phyloP scores from a whole-genome alignment of 495 filamentous ascomycete genomes.

The Thermochaetoides thermophila region DNA sequence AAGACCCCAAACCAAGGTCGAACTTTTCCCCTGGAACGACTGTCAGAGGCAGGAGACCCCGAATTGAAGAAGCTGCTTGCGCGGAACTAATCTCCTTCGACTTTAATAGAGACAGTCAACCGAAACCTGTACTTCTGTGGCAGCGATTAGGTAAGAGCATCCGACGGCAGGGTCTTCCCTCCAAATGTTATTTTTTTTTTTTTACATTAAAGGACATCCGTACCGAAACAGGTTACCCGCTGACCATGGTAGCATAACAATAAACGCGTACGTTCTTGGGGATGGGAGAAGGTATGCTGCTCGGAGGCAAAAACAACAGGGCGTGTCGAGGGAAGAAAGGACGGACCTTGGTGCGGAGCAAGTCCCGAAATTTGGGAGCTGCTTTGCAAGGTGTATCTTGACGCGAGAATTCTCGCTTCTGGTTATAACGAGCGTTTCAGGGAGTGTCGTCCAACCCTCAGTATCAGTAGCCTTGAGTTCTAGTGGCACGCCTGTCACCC shows the following conservation, averaged over 20 bases:
- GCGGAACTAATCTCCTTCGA: no score
- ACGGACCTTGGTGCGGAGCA: conserved; percentile 27
- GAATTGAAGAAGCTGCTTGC: no score
- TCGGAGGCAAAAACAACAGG: conserved; percentile 26
- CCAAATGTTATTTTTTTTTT: conserved; percentile 48
- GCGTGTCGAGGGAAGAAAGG: conserved; percentile 20
- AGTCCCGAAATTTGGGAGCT: conserved; percentile 25
- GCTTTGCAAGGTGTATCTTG: conserved; percentile 21
- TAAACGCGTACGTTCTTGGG: conserved; percentile 16
- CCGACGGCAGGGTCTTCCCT: conserved; percentile 52
- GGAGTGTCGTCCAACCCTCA: conserved; percentile 39
- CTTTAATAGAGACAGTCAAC: no score
- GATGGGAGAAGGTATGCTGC: conserved; percentile 22
- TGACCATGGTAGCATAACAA: conserved; percentile 64
- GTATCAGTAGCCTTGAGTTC: conserved; percentile 46
- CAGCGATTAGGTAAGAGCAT: conserved; percentile 47
- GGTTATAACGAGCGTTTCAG: conserved; percentile 49
- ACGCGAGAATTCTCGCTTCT: conserved; percentile 26
- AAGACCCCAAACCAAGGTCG: no score
- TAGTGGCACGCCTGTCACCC: conserved; percentile 32
- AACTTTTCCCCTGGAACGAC: no score
- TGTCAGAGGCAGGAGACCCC: no score
- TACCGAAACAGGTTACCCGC: conserved; percentile 73
- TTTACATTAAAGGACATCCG: conserved; percentile 76
- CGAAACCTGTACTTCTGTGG: no score